Base-by-base conservation (phyloP, 306 rosid species). In the Cicer arietinum region DNA sequence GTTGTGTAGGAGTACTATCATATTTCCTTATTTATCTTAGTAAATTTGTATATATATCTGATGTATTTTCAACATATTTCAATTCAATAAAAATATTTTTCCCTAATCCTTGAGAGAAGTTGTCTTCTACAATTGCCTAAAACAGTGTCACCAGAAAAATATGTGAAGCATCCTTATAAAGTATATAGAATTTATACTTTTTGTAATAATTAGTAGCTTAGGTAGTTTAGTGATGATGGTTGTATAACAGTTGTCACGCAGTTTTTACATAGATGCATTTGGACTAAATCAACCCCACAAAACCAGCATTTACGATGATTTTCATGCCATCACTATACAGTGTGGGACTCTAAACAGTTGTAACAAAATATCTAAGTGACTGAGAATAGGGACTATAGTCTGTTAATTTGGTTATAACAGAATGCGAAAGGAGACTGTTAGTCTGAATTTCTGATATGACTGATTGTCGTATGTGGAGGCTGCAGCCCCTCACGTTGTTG, bases 401-500 rank as follows among this genome's bases (percentile, higher is more conserved):
- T 7, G 2, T 16, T 16, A 52, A 16, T 52, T 37, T 61, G 46
- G 13, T 61, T 39, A 39, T 61, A 37, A 61, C 25, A 39, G 20
- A 39, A 39, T 39, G 37, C 12, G 17, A 37, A 60, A 35, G 45
- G 20, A 60, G 67, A 1, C 43, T 14, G 22, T 52, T 25, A 60
- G 44, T 13, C 67, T 6, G 10, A 37, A 39, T 39, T 40, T 13
- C 67, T 12, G 18, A 37, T 39, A 62, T 40, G 68, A 16, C 44
- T 62, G 47, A 39, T 39, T 46, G 68, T 62, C 17, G 3, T n/a
- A 7, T 8, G 22, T 40, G 67, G 67, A 60, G 67, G 67, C 20
- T 60, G 45, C 44, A 57, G 7, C 63, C 63, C 40, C 40, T 22
- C 25, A 11, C 6, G 14, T 10, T 57, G 63, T 39, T 57, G 41